These are phyloP conservation scores for Botrytis medusae DNA, from an alignment of 2,329 filamentous ascomycete genomes.

Conservation along the genomic window DNA sequence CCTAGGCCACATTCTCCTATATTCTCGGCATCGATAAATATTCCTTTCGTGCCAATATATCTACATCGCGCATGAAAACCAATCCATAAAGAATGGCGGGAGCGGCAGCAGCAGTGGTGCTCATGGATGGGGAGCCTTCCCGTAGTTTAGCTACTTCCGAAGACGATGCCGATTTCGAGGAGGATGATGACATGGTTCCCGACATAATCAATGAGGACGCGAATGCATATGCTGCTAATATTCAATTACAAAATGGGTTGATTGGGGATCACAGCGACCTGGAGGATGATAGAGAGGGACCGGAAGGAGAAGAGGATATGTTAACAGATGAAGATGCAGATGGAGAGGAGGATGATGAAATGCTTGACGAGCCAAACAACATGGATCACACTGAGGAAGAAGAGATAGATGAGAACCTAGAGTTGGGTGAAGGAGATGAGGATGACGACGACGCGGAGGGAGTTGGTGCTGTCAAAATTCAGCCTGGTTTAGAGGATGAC, in stretches of 20 bases:
- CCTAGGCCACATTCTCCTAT: neutral
- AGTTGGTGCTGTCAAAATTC: conserved; percentile 41
- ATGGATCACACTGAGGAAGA: conserved; percentile 40
- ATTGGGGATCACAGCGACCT: conserved; percentile 30
- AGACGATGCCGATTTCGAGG: conserved; percentile 41
- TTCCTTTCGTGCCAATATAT: neutral
- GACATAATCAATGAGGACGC: conserved; percentile 35
- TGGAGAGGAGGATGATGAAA: conserved; percentile 43
- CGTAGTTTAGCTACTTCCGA: conserved; percentile 40
- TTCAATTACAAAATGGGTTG: conserved; percentile 40
- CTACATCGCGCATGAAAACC: conserved; percentile 19
- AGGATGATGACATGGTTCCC: conserved; percentile 38
- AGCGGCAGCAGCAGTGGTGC: conserved; percentile 25
- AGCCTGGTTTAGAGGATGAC: conserved; percentile 37
- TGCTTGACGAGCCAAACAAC: conserved; percentile 37
- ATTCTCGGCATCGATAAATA: neutral
- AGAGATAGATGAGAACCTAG: conserved; percentile 43
- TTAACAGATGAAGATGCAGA: conserved; percentile 39
- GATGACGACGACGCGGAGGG: conserved; percentile 43
- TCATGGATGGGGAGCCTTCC: conserved; percentile 39
- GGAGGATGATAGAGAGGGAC: conserved; percentile 28
- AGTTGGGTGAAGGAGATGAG: conserved; percentile 45
- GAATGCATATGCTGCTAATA: conserved; percentile 40
- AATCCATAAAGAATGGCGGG: conserved; percentile 21
- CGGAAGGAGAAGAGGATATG: conserved; percentile 37